Evolutionary conservation across 2,329 filamentous ascomycete species (phyloP), one percentile per base, ranked within the genome.

Genomic region (Calonectria leucothoes): DNA sequence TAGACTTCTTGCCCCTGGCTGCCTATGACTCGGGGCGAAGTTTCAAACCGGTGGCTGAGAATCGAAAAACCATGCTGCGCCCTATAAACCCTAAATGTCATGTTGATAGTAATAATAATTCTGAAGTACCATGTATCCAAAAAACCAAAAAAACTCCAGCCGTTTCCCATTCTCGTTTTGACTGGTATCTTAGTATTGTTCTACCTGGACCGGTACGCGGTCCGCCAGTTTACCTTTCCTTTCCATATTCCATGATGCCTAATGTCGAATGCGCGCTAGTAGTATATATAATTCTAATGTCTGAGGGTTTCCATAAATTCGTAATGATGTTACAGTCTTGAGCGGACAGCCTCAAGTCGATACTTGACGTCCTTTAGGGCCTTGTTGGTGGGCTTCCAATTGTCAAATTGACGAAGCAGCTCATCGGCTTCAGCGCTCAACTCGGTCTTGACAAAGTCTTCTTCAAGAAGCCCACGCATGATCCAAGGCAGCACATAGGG

Each of bases 341-440:
- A 98, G 80, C 95, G 91, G 55, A 99, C 94, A 3, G 94, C 96
- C 85, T 98, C 97, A 25, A 99, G 87, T 74, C 97, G 90, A 84
- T 97, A 98, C 84, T 98, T 98, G 59, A 99, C 96, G 84, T 99
- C 97, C 85, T 97, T 98, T 71, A 99, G 86, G 52, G 94, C 94
- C 86, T 98, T 99, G 10, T 93, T 98, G 0, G 88, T 89, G 0
- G 97, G 97, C 81, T 94, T 96, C 97, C 97, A 99, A 67, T 94
- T 92, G 82, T 98, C 96, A 84, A 98, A 99, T 83, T 98, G 92
- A 73, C 88, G 88, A n/a, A 99, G 87, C 65, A 99, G 84, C 81
- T 95, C 91, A 73, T 91, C 90, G 8, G 95, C 95, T 85, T 99
- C 97, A 2, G 89, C 85, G 37, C 91, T 91, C 23, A 98, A 86